Conservation (phyloP, 176 grass and related monocot genomes). For the Oryza coarctata region DNA sequence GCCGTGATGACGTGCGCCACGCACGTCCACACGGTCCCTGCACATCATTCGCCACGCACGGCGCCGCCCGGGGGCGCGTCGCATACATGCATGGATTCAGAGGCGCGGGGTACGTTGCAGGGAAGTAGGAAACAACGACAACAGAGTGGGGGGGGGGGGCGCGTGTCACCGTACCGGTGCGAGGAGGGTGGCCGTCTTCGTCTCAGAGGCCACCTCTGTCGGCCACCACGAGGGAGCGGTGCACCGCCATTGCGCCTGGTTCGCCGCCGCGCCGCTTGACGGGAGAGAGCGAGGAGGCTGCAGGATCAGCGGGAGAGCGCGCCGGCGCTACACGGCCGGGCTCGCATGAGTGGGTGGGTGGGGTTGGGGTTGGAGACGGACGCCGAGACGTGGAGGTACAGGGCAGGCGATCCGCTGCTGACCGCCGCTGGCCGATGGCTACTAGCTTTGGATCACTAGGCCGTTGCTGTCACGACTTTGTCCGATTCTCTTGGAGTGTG, state of each 20-base stretch:
- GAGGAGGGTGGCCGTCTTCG: slow-evolving; percentile 30
- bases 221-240: slow-evolving; percentile 29
- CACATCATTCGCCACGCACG: not conserved
- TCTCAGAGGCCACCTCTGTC: slow-evolving; percentile 24
- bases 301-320: not conserved
- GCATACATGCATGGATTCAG: not conserved
- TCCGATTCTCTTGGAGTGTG: slow-evolving; percentile 9
- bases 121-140: no score
- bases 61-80: no score
- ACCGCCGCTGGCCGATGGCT: not conserved
- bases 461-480: not conserved
- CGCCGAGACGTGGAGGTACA: not conserved
- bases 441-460: not conserved
- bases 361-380: not conserved
- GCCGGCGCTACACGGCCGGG: not conserved
- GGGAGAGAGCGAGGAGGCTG: not conserved
- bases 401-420: not conserved
- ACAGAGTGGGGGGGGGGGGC: no score
- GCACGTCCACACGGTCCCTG: slow-evolving; percentile 73
- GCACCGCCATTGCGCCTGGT: slow-evolving; percentile 44
- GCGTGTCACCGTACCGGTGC: slow-evolving; percentile 29
- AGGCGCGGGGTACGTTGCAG: no score
- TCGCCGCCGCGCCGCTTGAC: no score
- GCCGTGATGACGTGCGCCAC: slow-evolving; percentile 65
- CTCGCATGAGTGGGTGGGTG: not conserved